A percentile compares a stretch with the other conserved stretches of the same genome.
These are phyloP conservation scores for Cladosporium sphaerospermum DNA, from an alignment of 2,329 filamentous ascomycete species.

Conservation along the genomic window DNA sequence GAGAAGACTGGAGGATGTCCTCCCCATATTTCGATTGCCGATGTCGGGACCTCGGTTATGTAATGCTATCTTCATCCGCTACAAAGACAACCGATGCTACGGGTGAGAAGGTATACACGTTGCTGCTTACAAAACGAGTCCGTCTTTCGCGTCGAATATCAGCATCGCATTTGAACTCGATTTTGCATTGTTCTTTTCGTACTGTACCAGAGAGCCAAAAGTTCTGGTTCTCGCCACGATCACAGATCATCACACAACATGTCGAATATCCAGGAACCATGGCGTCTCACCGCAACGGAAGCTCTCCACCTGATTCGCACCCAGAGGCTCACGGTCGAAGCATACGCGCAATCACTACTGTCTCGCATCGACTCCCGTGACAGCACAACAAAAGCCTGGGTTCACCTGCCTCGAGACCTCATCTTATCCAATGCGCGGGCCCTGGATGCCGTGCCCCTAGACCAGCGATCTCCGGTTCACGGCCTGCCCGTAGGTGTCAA, in stretches of 20 bases:
- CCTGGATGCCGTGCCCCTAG: constrained; percentile 45
- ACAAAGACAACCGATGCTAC: not conserved
- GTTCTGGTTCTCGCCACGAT: too few species aligned
- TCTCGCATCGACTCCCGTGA: constrained; percentile 42
- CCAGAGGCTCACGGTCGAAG: constrained; percentile 43
- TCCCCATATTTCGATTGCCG: not conserved
- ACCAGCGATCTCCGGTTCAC: constrained; percentile 50
- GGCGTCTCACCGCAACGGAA: constrained; percentile 39
- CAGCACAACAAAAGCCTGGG: constrained; percentile 46
- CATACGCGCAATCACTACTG: constrained; percentile 45
- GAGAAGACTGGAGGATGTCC: too few species aligned
- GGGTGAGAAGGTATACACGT: too few species aligned
- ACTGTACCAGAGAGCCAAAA: too few species aligned
- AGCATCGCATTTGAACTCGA: too few species aligned
- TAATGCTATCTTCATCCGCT: not conserved
- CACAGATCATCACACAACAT: not conserved
- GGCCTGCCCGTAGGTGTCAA: constrained; percentile 55
- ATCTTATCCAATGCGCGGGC: constrained; percentile 45
- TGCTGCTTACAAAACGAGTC: too few species aligned
- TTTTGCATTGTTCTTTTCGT: too few species aligned
- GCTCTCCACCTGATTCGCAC: constrained; percentile 34
- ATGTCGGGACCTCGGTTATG: not conserved
- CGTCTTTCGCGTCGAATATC: too few species aligned
- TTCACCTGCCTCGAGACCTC: constrained; percentile 38
- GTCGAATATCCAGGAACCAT: constrained; percentile 11